These are phyloP conservation scores for Sporothrix protearum DNA, from an alignment of 2,329 filamentous ascomycete genomes.

Conservation along the genomic window DNA sequence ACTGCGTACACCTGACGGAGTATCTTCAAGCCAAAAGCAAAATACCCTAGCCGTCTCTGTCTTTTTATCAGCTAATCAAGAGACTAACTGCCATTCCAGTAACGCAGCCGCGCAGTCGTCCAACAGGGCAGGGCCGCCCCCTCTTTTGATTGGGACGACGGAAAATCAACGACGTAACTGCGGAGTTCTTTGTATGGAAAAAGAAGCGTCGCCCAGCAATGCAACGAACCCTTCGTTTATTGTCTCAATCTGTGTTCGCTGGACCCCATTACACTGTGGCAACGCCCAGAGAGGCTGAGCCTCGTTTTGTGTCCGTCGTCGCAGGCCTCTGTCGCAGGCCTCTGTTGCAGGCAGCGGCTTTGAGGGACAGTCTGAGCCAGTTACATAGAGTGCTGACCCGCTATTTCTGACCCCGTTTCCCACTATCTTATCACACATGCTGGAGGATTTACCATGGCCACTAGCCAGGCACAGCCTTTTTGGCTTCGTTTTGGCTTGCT, in stretches of 20 bases:
- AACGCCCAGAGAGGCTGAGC: background rate
- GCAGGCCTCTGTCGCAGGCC: background rate
- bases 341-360: background rate
- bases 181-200: too few species aligned
- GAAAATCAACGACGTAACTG: background rate
- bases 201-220: too few species aligned
- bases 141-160: background rate
- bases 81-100: slow-evolving; percentile 5
- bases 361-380: background rate
- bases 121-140: slow-evolving; percentile 4
- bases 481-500: background rate
- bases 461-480: slow-evolving; percentile 19
- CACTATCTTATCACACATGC: slow-evolving; percentile 8
- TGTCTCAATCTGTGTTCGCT: background rate
- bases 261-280: background rate
- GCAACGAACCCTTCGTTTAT: too few species aligned
- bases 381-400: background rate
- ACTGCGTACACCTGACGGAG: background rate
- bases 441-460: background rate
- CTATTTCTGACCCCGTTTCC: background rate
- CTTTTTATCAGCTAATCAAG: background rate
- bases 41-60: background rate
- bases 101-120: background rate
- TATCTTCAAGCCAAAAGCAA: too few species aligned
- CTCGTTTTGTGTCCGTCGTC: background rate